Base-by-base conservation (phyloP, 768 basidiomycete species). In the Leucocoprinus leucothites region DNA sequence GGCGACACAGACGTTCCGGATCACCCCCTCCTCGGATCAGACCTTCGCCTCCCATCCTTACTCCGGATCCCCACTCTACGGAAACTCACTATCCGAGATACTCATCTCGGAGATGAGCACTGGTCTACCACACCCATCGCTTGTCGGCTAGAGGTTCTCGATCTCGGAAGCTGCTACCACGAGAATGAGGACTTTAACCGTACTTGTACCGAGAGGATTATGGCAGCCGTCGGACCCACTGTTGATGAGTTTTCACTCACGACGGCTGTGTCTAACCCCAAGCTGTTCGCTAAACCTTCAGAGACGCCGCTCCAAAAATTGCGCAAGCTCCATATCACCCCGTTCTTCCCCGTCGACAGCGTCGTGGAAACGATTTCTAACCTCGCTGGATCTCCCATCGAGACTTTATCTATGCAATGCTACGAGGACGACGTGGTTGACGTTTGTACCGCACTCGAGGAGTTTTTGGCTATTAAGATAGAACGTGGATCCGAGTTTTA, bases 371-470 rank as follows among this genome's bases (percentile, higher is more conserved):
- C 84, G 3, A 76, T 84, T 61, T 65, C 80, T 9, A 79, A 79
- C 59, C 74, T 86, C 31, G 78, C 82, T 9, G 80, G 76, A 3
- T 82, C 80, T 0, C 85, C 84, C 21, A 80, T 86, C 49, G 82
- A 85, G 62, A 71, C 70, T 14, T 69, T 85, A 16, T 79, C 79
- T 7, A 71, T 85, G 49, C 77, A 82, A 57, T 84, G 82, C 68
- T 82, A 79, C 65, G 79, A 79, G 54, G 83, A 84, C 58, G 84
- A 85, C 60, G 77, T 84, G 9, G 76, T 79, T n/a, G 85, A 86
- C 58, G 73, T 81, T 25, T 85, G 84, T 63, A 61, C 70, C 3
- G 80, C 80, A 1, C 69, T 86, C 19, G 77, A 80, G 57, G 77
- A 78, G 40, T 84, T 86, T 68, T 72, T 86, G 47, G 73, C 68